Base-by-base conservation (phyloP, 129 eudicot species). In the Lactuca sativa region DNA sequence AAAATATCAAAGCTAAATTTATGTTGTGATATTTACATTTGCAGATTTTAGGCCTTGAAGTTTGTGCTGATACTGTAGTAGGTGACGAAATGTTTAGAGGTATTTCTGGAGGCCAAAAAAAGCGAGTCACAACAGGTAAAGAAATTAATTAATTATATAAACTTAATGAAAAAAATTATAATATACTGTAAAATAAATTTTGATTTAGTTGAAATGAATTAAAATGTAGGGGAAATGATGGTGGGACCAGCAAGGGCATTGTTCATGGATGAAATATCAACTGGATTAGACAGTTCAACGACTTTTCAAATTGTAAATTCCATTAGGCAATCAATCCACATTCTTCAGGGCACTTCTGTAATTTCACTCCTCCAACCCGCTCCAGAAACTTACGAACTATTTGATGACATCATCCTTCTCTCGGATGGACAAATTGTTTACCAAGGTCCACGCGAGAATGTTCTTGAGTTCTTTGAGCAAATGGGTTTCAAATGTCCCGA, bases 201-300 rank as follows among this genome's bases (percentile, higher is more conserved):
- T 30, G 16, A 7, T 59, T 25, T 49, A 4, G 11, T 54, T 56
- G 16, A 30, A 25, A 17, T 57, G 37, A 68, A 68, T 30, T 47
- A 55, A 73, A 56, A 71, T 62, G 44, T 83, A 88, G 95, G 95
- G 72, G 95, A 88, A 63, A 82, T 88, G 88, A 56, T 88, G 79
- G 95, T 88, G 54, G 95, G 95, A 58, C 95, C 95, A 47, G 90
- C 95, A 62, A 85, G 83, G 74, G 95, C 88, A 44, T 76, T 88
- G 67, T 82, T 88, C 77, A 88, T 88, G 95, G 95, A 88, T 47
- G 95, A 88, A 74, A 88, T 88, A 80, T 88, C 95, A 25, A 88
- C 95, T 64, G 95, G 95, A 44, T 74, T 88, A 73, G 95, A 88
- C 60, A 88, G 91, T 78, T 82, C 95, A 15, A 88, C 95, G 21